phyloP scores from a whole-genome alignment of 805 yeast genomes.

The Monosporozyma solicola region DNA sequence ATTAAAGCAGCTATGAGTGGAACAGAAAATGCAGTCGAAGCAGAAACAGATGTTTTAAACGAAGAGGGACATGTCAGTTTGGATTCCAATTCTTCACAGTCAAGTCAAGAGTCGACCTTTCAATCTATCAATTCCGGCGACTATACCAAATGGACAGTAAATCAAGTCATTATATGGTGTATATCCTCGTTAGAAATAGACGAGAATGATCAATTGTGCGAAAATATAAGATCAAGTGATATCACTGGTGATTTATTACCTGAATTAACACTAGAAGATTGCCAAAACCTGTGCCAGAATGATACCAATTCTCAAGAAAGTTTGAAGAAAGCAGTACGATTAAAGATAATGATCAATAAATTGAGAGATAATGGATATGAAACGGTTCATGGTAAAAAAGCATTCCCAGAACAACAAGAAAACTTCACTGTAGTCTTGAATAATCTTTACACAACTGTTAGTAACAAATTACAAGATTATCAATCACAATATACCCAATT shows the following conservation, averaged over 20 bases:
- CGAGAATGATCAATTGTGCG: slow-evolving; percentile 10
- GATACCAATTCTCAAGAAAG: slow-evolving; percentile 23
- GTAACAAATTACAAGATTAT: slow-evolving; percentile 24
- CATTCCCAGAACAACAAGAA: slow-evolving; percentile 24
- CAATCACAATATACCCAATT: slow-evolving; percentile 25
- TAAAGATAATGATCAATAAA: slow-evolving; percentile 52
- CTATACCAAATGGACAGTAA: slow-evolving; percentile 16
- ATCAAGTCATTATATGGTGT: slow-evolving; percentile 24
- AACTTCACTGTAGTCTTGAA: slow-evolving; percentile 23
- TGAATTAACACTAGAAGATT: slow-evolving; percentile 58
- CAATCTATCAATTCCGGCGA: neutral
- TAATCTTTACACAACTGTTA: slow-evolving; percentile 20
- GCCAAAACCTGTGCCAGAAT: slow-evolving; percentile 60
- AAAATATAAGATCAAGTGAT: slow-evolving; percentile 14
- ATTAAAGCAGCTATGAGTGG: neutral
- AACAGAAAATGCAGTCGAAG: neutral
- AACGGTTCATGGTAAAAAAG: slow-evolving; percentile 7
- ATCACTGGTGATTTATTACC: slow-evolving; percentile 57
- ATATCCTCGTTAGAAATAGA: slow-evolving; percentile 10
- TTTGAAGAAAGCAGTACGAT: slow-evolving; percentile 39
- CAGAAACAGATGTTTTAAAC: neutral
- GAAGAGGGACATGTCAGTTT: neutral
- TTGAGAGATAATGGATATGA: slow-evolving; percentile 30
- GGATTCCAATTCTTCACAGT: neutral
- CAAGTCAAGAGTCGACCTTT: neutral